Conservation (phyloP, 2,329 filamentous ascomycete genomes). For the Metarhizium anisopliae region DNA sequence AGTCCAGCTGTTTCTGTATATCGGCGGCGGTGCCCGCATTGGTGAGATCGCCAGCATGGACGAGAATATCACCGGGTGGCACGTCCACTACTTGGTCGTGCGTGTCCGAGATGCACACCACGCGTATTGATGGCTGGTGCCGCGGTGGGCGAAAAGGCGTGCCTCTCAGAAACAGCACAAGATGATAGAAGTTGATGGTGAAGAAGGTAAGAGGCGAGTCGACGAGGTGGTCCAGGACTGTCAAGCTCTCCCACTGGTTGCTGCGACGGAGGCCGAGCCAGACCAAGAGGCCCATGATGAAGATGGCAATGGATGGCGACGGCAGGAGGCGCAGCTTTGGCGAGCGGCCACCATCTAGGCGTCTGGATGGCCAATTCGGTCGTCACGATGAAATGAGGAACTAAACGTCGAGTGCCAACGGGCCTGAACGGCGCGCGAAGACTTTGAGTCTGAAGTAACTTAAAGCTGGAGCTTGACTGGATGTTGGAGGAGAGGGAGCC, state of each 20-base stretch:
- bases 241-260: slow-evolving; percentile 38
- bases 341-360: not conserved
- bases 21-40: slow-evolving; percentile 61
- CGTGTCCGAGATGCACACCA: slow-evolving; percentile 88
- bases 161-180: slow-evolving; percentile 60
- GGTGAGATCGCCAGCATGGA: slow-evolving; percentile 83
- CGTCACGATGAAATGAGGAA: not conserved
- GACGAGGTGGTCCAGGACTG: slow-evolving; percentile 53
- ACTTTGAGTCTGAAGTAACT: no score
- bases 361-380: not conserved
- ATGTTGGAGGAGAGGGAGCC: not conserved
- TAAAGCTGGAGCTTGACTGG: no score
- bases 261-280: slow-evolving; percentile 38
- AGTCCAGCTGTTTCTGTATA: slow-evolving; percentile 77
- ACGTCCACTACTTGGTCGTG: slow-evolving; percentile 57
- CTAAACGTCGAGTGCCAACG: not conserved
- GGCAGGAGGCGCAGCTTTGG: no score
- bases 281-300: slow-evolving; percentile 34
- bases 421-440: no score
- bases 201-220: slow-evolving; percentile 59
- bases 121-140: slow-evolving; percentile 50
- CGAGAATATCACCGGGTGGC: slow-evolving; percentile 72
- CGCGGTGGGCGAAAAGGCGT: slow-evolving; percentile 49
- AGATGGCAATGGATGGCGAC: not conserved
- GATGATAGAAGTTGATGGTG: slow-evolving; percentile 51